Conservation (phyloP, 768 basidiomycete species). For the Boletus barrowsii region DNA sequence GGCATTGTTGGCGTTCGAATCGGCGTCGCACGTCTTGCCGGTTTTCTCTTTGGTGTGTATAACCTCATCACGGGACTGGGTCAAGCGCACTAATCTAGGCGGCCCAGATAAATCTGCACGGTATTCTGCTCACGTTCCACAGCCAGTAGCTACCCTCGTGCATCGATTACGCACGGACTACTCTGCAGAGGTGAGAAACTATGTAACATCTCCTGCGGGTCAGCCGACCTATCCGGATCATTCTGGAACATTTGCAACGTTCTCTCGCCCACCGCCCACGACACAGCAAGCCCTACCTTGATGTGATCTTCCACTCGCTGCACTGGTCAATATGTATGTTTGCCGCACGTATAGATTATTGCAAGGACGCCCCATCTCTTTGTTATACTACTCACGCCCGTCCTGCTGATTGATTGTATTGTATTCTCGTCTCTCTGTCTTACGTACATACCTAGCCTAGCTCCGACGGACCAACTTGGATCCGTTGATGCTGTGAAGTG, state of each 20-base stretch:
- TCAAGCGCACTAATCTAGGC: slow-evolving; percentile 4
- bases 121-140: slow-evolving; percentile 27
- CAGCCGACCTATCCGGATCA: slow-evolving; percentile 7
- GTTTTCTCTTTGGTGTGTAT: slow-evolving; percentile 52
- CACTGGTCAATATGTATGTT: neutral
- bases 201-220: slow-evolving; percentile 40
- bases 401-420: slow-evolving; percentile 20
- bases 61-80: neutral
- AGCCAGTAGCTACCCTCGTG: slow-evolving; percentile 39
- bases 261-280: slow-evolving; percentile 37
- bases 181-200: slow-evolving; percentile 62
- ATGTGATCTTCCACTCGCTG: neutral
- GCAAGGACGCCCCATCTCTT: slow-evolving; percentile 3
- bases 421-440: slow-evolving; percentile 11
- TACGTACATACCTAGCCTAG: slow-evolving; percentile 16
- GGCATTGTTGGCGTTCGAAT: slow-evolving; percentile 81
- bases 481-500: neutral
- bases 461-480: neutral
- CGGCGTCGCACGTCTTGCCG: slow-evolving; percentile 73
- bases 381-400: slow-evolving; percentile 20
- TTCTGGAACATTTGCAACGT: slow-evolving; percentile 31
- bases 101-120: slow-evolving; percentile 14
- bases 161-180: slow-evolving; percentile 50
- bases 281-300: slow-evolving; percentile 8
- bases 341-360: slow-evolving; percentile 21